phyloP scores from a whole-genome alignment of 2,329 filamentous ascomycete genomes.

The Mollisia scopiformis region DNA sequence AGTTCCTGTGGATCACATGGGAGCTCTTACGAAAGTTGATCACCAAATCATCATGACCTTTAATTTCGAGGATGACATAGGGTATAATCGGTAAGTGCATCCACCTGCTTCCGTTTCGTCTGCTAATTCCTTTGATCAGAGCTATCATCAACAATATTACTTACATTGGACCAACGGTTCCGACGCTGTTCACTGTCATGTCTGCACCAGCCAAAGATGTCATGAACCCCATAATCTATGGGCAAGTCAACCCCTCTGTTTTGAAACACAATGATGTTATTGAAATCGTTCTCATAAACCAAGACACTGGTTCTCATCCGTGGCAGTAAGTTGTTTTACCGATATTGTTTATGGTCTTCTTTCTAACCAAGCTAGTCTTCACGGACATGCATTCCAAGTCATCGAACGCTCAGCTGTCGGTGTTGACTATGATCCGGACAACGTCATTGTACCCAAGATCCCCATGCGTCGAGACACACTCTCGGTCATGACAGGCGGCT shows the following conservation, averaged over 20 bases:
- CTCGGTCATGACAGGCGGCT: constrained; percentile 34
- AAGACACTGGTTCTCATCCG: constrained; percentile 45
- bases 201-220: constrained; percentile 50
- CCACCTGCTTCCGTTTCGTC: neutral
- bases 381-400: neutral
- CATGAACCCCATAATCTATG: constrained; percentile 61
- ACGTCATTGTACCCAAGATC: constrained; percentile 38
- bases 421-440: neutral
- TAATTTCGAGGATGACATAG: constrained; percentile 1
- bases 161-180: constrained; percentile 74
- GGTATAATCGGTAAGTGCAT: constrained; percentile 4
- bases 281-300: constrained; percentile 53
- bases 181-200: constrained; percentile 76
- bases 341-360: constrained; percentile 31
- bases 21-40: neutral
- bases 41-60: constrained; percentile 4
- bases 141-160: constrained; percentile 75
- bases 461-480: constrained; percentile 53
- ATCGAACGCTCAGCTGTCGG: neutral
- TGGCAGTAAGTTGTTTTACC: constrained; percentile 43
- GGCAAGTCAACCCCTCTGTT: constrained; percentile 65
- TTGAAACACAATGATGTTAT: constrained; percentile 67
- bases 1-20: constrained; percentile 50
- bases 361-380: neutral
- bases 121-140: neutral